Conservation (phyloP, 768 basidiomycete genomes). For the Lentinula guzmanii region DNA sequence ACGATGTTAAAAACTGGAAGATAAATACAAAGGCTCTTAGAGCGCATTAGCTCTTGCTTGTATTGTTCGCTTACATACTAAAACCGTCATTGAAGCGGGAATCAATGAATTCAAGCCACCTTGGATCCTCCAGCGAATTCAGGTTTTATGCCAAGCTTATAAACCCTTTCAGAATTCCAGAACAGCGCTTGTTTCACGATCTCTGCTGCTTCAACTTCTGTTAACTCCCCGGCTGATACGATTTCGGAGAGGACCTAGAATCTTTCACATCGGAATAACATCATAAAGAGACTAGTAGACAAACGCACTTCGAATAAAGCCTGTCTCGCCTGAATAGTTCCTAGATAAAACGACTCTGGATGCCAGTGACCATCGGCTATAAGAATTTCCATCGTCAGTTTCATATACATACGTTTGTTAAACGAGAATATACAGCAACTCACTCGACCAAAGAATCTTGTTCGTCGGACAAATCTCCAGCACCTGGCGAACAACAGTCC, state of each 20-base stretch:
- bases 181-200: constrained; percentile 58
- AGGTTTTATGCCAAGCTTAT: constrained; percentile 31
- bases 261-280: not conserved
- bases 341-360: constrained; percentile 75
- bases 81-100: too few relatives aligned
- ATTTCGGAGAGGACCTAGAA: constrained; percentile 51
- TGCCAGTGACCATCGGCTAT: constrained; percentile 66
- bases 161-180: constrained; percentile 60
- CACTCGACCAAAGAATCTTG: constrained; percentile 81
- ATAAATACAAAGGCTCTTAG: not conserved
- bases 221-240: constrained; percentile 43
- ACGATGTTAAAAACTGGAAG: not conserved
- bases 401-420: not conserved
- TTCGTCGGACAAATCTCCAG: constrained; percentile 71
- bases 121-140: not conserved
- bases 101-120: too few relatives aligned
- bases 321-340: constrained; percentile 55
- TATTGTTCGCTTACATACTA: too few relatives aligned
- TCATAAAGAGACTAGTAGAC: not conserved
- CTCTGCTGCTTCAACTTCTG: constrained; percentile 44
- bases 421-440: constrained; percentile 13
- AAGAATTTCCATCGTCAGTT: not conserved
- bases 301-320: constrained; percentile 49
- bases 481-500: constrained; percentile 50
- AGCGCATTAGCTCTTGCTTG: not conserved